Percentiles rank a stretch among this genome's conserved stretches.
Conservation (phyloP, 2,329 filamentous ascomycete genomes). For the Diatrype stigma region DNA sequence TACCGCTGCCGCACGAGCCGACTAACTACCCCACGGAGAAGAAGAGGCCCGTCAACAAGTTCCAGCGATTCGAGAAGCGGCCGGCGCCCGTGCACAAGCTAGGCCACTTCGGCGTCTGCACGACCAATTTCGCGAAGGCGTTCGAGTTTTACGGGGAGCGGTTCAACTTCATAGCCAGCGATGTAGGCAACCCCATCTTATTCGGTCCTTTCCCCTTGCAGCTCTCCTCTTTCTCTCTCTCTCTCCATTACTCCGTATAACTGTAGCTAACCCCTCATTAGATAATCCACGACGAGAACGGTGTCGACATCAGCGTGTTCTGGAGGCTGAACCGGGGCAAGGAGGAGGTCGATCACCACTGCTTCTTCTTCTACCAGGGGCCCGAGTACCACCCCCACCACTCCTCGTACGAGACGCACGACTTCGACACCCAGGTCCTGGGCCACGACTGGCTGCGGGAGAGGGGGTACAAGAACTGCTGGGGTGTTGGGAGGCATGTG, state of each 20-base stretch:
- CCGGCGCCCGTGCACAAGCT: slow-evolving; percentile 49
- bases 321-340: slow-evolving; percentile 40
- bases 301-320: slow-evolving; percentile 39
- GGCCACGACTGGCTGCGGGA: slow-evolving; percentile 65
- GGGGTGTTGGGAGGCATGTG: slow-evolving; percentile 68
- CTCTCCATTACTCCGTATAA: too few species aligned
- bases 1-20: slow-evolving; percentile 36
- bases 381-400: slow-evolving; percentile 58
- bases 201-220: not conserved
- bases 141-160: slow-evolving; percentile 46
- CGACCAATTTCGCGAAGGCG: slow-evolving; percentile 44
- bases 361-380: slow-evolving; percentile 47
- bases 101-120: slow-evolving; percentile 51
- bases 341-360: slow-evolving; percentile 46
- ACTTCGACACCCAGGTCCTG: slow-evolving; percentile 66
- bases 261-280: slow-evolving; percentile 10
- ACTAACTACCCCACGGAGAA: slow-evolving; percentile 46
- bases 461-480: slow-evolving; percentile 60
- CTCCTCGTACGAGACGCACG: slow-evolving; percentile 65
- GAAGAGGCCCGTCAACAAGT: slow-evolving; percentile 43
- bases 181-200: slow-evolving; percentile 28
- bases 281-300: slow-evolving; percentile 35
- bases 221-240: not conserved
- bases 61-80: slow-evolving; percentile 48
- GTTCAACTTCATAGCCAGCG: slow-evolving; percentile 50